Base-by-base conservation (phyloP, 2,329 filamentous ascomycete genomes). In the Penicillium nordicum region DNA sequence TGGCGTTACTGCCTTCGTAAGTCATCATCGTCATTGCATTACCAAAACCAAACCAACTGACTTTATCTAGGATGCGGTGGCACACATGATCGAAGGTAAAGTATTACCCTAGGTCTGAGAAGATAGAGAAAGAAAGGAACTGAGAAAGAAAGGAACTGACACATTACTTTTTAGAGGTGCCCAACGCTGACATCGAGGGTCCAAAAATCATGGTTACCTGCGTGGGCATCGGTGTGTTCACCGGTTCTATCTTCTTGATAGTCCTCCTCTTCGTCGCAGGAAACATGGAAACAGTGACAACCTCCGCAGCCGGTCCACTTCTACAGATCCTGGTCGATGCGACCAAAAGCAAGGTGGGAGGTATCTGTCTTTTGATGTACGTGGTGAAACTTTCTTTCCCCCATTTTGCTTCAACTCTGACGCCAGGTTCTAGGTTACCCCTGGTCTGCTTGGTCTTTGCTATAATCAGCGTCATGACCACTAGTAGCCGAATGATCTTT, bases 161-260 rank as follows among this genome's bases (percentile, higher is more conserved):
- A 18, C 16, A 9, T 25, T 6, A 38, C 41, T n/a, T 40, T 14
- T 14, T 43, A 69, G 74, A 76, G 63, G 72, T 76, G 14, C 72
- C 72, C 0, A 70, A 75, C 44, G 68, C 71, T 18, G 67, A 82
- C 1, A 71, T 80, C 4, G 79, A 85, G 62, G 85, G 84, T 0
- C 86, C 86, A 1, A 81, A 81, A 57, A 85, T 88, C 55, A 87
- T 88, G 84, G 77, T 88, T 2, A 79, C 79, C 51, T 86, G 84
- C 57, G 83, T 87, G 23, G 75, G 76, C 2, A 88, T 88, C 40
- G 85, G 85, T 3, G 82, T 82, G 23, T 74, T 80, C 6, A 87
- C 85, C 0, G 85, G 85, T 0, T 85, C 84, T 52, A 71, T 87
- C 53, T 88, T 87, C 64, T 71, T 88, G 12, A 78, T 81, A 42